Base-by-base conservation (phyloP, 176 grass and related monocot genomes). In the Eleusine coracana region DNA sequence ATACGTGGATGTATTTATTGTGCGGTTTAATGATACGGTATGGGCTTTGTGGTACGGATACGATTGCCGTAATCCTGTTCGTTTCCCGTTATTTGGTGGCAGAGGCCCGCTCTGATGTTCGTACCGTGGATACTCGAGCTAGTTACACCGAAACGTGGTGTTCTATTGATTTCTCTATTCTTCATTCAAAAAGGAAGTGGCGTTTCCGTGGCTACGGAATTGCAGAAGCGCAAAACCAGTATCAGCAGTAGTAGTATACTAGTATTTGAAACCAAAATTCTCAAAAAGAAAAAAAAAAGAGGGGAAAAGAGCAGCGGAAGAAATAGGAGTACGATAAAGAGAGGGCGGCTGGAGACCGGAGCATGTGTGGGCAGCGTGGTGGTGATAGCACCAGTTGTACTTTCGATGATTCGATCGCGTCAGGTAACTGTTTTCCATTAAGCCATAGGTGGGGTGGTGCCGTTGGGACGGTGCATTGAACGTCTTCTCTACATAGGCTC, bases 381-480 rank as follows among this genome's bases (percentile, higher is more conserved):
- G 0, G 9, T 52, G 5, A 0, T 52, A 8, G 27, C 5, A 54
- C 72, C 49, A 74, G 18, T 20, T 0, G 11, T 15, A 51, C 10
- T 15, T 17, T 52, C 72, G n/a, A n/a, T n/a, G n/a, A n/a, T n/a
- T n/a, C n/a, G 34, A 6, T 75, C 31, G 20, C 73, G 73, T 39
- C 51, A 40, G 52, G 34, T 62, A 61, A 77, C 37, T 3, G 74
- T 44, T 61, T 61, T 62, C 55, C 55, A 44, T 77, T 9, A n/a
- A 76, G 55, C 2, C 38, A 5, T 58, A 8, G 73, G 52, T 27
- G 73, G 73, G 73, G 52, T 27, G 73, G 73, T 1, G 12, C 74
- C 12, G 74, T 61, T 76, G 55, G 72, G 25, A 28, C 5, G 74
- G 8, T 44, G 74, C 74, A 44, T 61, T 62, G 12, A 75, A 76